These are phyloP conservation scores for Oryza officinalis DNA, from an alignment of 176 grass and related monocot species.

Conservation along the genomic window DNA sequence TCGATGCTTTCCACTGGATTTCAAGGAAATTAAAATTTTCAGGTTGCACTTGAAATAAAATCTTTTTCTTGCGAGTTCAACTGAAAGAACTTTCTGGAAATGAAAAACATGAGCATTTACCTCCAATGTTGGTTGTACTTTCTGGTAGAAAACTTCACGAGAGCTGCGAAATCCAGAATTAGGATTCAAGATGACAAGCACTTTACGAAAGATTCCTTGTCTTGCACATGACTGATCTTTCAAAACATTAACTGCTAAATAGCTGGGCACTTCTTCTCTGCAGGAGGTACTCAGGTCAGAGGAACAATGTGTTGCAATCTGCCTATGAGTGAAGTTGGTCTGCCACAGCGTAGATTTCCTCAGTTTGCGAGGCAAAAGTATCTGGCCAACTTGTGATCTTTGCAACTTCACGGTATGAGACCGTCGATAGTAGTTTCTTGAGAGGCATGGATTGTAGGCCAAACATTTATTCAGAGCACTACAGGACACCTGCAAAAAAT, in stretches of 20 bases:
- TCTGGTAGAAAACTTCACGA: conserved; percentile 72
- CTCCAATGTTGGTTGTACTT: conserved; percentile 77
- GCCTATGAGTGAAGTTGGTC: conserved; percentile 18
- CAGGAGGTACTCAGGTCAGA: conserved; percentile 48
- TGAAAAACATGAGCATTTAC: conserved; percentile 35
- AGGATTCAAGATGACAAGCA: conserved; percentile 92
- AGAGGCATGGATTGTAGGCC: neutral
- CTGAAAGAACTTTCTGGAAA: neutral
- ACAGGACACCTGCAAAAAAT: conserved; percentile 37
- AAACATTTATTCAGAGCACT: conserved; percentile 45
- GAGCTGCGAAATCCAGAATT: conserved; percentile 85
- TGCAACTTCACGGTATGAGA: conserved; percentile 26
- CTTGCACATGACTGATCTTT: conserved; percentile 56
- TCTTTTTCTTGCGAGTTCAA: neutral
- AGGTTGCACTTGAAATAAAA: conserved; percentile 9
- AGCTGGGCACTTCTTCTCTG: conserved; percentile 50
- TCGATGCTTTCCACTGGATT: conserved; percentile 6
- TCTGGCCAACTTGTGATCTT: conserved; percentile 21
- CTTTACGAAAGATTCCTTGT: conserved; percentile 50
- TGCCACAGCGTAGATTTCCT: conserved; percentile 31
- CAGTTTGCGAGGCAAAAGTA: conserved; percentile 43
- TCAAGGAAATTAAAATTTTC: conserved; percentile 20
- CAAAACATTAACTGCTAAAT: conserved; percentile 47
- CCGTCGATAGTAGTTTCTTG: conserved; percentile 33
- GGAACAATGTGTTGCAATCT: conserved; percentile 33